Base-by-base conservation (phyloP, 306 rosid genomes). In the Dalbergia cultrata region DNA sequence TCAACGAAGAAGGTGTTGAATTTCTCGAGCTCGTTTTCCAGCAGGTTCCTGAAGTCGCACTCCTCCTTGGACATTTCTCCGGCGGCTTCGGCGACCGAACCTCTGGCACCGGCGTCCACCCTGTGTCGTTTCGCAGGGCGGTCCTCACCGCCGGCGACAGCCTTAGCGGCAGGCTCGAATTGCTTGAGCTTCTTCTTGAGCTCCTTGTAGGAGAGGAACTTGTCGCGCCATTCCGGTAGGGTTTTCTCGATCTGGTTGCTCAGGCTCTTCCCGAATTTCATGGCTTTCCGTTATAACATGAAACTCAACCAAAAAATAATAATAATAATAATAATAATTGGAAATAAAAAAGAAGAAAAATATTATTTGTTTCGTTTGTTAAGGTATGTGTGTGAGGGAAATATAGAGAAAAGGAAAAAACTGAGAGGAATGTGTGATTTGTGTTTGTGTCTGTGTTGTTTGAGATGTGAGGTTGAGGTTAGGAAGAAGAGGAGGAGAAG, bases 251-350 rank as follows among this genome's bases (percentile, higher is more conserved):
- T 94, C 91, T 94, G 98, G 81, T 58, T 88, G 75, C 96, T 90
- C 8, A 94, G 87, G 76, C 98, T 94, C 87, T 94, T 94, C 7
- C 98, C 98, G 85, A 94, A 94, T 85, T 94, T 94, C 98, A 94
- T 94, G 65, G 79, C 59, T 82, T 76, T 63, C 10, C 47, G 43
- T 18, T 50, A 13, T 13, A 5, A 63, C 34, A 17, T 6, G 14
- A 5, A 54, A 54, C 16, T 52, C 16, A 17, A 52, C 16, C 4
- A n/a, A 0, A 26, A 4, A 22, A 26, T 3, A 69, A 13, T 13
- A 26, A 26, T 26, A 26, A 1, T 26, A 26, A 1, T 26, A 26
- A 26, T 26, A 26, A 26, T 26, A 47, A 47, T 31, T 52, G 9
- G 14, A 49, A 50, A 4, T 16, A 18, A 39, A 75, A 1, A 17